Evolutionary conservation across 2,329 filamentous ascomycete species (phyloP).

Genomic region (Penicillium griseofulvum): DNA sequence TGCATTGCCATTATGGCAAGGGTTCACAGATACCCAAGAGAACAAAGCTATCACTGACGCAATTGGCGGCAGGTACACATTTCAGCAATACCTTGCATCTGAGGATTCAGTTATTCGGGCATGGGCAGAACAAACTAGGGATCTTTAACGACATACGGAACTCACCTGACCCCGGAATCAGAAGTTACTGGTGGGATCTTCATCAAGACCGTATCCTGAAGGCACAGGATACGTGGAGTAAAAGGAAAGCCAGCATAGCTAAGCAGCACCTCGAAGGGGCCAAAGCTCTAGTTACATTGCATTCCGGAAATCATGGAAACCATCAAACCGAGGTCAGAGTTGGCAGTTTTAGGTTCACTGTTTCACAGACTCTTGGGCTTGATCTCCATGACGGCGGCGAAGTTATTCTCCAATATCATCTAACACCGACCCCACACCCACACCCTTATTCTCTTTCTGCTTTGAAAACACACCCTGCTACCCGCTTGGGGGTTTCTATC

Average conservation of each 20-base stretch:
- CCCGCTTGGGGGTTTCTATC: not conserved
- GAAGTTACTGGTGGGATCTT: not conserved
- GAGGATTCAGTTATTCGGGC: not conserved
- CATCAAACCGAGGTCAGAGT: not conserved
- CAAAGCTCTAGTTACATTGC: not conserved
- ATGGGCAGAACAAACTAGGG: not conserved
- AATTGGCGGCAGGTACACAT: not conserved
- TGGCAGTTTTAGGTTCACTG: not conserved
- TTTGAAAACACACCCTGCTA: not conserved
- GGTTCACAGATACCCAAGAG: not conserved
- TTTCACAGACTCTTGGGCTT: not conserved
- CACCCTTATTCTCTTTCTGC: not conserved
- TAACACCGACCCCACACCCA: not conserved
- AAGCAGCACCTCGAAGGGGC: not conserved
- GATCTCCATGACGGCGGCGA: not conserved
- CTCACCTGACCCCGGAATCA: not conserved
- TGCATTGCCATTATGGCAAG: constrained; percentile 13
- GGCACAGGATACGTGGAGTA: not conserved
- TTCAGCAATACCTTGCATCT: not conserved
- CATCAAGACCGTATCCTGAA: not conserved
- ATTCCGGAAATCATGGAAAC: not conserved
- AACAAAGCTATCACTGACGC: not conserved
- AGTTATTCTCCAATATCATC: not conserved
- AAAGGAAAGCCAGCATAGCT: not conserved
- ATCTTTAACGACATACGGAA: not conserved